Conservation (phyloP, 2,329 filamentous ascomycete species). For the Colletotrichum spinosum region DNA sequence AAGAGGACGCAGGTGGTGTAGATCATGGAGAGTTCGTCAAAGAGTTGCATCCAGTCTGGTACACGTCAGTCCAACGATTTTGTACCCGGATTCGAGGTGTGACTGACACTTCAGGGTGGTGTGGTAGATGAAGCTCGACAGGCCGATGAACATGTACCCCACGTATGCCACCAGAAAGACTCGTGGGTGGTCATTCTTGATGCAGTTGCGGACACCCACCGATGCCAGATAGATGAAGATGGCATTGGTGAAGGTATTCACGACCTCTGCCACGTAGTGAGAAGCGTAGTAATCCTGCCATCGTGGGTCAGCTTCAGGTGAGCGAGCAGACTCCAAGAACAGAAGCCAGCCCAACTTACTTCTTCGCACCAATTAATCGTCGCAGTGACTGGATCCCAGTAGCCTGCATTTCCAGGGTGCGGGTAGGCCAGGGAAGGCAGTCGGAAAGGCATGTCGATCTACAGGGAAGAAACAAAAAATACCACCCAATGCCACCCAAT, state of each 20-base stretch:
- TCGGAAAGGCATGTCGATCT: no score
- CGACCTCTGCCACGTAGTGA: no score
- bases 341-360: constrained; percentile 14
- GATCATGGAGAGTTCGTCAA: constrained; percentile 70
- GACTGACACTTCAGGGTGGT: constrained; percentile 65
- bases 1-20: constrained; percentile 68
- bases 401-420: no score
- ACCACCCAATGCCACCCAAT: no score
- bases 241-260: constrained; percentile 80
- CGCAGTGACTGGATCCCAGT: no score
- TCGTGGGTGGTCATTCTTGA: constrained; percentile 76
- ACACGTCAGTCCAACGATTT: neutral
- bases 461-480: no score
- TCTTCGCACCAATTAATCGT: no score
- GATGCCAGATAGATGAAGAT: constrained; percentile 83
- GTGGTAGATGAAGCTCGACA: constrained; percentile 69
- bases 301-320: no score
- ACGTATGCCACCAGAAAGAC: constrained; percentile 77
- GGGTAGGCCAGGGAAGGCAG: no score
- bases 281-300: no score
- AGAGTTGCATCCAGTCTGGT: constrained; percentile 67
- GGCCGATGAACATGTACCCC: constrained; percentile 65
- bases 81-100: neutral
- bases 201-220: constrained; percentile 80
- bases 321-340: no score